Conservation (phyloP, 2,329 filamentous ascomycete genomes). For the Phialophora macrospora region DNA sequence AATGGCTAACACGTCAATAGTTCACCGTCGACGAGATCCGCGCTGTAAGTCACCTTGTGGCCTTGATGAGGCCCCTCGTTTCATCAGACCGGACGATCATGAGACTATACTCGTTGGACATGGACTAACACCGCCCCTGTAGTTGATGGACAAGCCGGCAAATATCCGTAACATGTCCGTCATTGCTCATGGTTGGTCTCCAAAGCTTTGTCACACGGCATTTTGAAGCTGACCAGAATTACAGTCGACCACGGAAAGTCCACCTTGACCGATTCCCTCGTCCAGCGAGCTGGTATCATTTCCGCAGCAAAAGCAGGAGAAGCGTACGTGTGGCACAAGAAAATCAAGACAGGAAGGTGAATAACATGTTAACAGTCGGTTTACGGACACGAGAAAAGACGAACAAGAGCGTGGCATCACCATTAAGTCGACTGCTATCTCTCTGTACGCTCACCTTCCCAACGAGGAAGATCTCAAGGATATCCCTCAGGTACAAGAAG, state of each 20-base stretch:
- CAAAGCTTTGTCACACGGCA: not conserved
- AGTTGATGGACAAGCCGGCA: slow-evolving; percentile 57
- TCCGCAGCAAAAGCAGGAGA: slow-evolving; percentile 97
- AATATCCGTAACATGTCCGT: slow-evolving; percentile 97
- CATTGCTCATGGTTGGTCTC: slow-evolving; percentile 84
- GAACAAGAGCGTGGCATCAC: slow-evolving; percentile 99
- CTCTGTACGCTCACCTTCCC: slow-evolving; percentile 84
- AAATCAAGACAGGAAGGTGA: slow-evolving; percentile 5
- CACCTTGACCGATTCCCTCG: slow-evolving; percentile 97
- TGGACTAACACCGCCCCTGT: slow-evolving; percentile 47
- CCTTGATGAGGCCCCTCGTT: not conserved
- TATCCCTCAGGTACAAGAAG: slow-evolving; percentile 65
- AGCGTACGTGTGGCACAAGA: slow-evolving; percentile 49
- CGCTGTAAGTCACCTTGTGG: slow-evolving; percentile 38
- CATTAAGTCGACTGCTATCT: slow-evolving; percentile 99
- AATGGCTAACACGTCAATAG: slow-evolving; percentile 56
- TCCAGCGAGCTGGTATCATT: slow-evolving; percentile 99
- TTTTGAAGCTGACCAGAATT: slow-evolving; percentile 13
- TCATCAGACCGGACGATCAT: not conserved
- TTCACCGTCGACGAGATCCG: slow-evolving; percentile 93
- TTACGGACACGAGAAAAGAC: slow-evolving; percentile 95
- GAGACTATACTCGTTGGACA: slow-evolving; percentile 24
- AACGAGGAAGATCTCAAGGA: slow-evolving; percentile 91
- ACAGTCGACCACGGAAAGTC: slow-evolving; percentile 99
- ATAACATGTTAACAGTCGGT: slow-evolving; percentile 58